Evolutionary conservation across 2,329 filamentous ascomycete genomes (phyloP), one percentile per base, ranked within the genome.

Genomic region (Scolecobasidium constrictum): DNA sequence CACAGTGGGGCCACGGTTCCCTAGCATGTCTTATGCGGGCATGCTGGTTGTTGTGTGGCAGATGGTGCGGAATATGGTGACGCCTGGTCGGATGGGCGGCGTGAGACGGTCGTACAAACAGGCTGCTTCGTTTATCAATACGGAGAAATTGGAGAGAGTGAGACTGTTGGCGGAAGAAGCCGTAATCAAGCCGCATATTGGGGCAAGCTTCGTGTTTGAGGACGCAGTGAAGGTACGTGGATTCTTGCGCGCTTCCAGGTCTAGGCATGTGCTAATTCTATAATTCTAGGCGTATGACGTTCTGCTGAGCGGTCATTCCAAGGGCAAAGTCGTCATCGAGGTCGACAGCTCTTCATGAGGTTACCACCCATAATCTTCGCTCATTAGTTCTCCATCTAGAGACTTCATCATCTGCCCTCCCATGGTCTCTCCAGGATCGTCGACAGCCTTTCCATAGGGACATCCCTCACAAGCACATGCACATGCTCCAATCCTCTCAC

Each of bases 401-500:
- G n/a, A n/a, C n/a, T n/a, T n/a, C n/a, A n/a, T n/a, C n/a, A n/a
- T n/a, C n/a, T n/a, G n/a, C n/a, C 7, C 34, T 13, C 12, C 18
- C 34, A 36, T 11, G 34, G 34, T 18, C 18, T 19, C 37, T 41
- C 39, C 13, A 38, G 9, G 11, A 41, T 38, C n/a, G 6, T 11
- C 7, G 23, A n/a, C 28, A 46, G 22, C 13, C 38, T 46, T 5
- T 36, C 33, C 18, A 20, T 18, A 21, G 15, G 21, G n/a, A 43
- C 68, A 57, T 68, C 65, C 40, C 59, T 61, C 1, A 76, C 56
- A 16, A 77, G 54, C 15, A 77, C 62, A 60, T 77, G 73, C 5
- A 77, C 61, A 61, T 77, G 73, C 50, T 77, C 73, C 22, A 77
- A 56, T 0, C 69, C 68, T 42, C 73, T 61, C 36, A 81, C 74